Base-by-base conservation (phyloP, 2,329 filamentous ascomycete species). In the Penicillium sp. region DNA sequence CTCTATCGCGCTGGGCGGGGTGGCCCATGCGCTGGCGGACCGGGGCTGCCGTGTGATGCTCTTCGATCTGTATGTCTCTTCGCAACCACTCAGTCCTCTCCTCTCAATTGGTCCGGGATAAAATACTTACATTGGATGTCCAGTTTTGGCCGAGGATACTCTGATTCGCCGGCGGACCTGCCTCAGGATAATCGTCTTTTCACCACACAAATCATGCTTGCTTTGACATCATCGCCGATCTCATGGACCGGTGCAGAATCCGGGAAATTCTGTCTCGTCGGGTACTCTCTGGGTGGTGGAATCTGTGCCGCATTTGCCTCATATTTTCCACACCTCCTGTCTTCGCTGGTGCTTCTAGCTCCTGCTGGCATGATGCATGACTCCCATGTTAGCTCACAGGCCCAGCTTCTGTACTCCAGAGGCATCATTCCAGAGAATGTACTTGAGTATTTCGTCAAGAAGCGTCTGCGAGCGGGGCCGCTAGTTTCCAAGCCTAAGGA, bases 221-320 rank as follows among this genome's bases (percentile, higher is more conserved):
- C 83, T 14, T 77, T 93, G 11, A 81, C 84, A 26, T 91, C 89
- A 1, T 92, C 89, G 2, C 80, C 84, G 0, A 76, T 93, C 3
- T 65, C 85, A 14, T 92, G 89, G 89, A 87, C 84, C 0, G 79
- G 79, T 7, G 62, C 67, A 29, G 65, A 67, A 5, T 77, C 71
- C 7, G 76, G 77, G 8, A 81, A 79, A 52, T 93, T 95, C 72
- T 84, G 86, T 58, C 76, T 96, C 6, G 76, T 92, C 3, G 91
- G 91, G 2, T 96, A 95, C 72, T 92, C 89, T 0, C 80, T 96
- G 0, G 91, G 91, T 46, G 91, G 91, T 35, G 89, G 88, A 14
- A 83, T 96, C 42, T 82, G 84, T 1, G 86, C 85, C 10, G 81
- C 86, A 21, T 93, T 95, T 68, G 83, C 89, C 1, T 81, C 83